Evolutionary conservation across 1,139 yeast species (phyloP), one percentile per base, ranked within the genome.

Genomic region (Debaryomycetaceae sp.): DNA sequence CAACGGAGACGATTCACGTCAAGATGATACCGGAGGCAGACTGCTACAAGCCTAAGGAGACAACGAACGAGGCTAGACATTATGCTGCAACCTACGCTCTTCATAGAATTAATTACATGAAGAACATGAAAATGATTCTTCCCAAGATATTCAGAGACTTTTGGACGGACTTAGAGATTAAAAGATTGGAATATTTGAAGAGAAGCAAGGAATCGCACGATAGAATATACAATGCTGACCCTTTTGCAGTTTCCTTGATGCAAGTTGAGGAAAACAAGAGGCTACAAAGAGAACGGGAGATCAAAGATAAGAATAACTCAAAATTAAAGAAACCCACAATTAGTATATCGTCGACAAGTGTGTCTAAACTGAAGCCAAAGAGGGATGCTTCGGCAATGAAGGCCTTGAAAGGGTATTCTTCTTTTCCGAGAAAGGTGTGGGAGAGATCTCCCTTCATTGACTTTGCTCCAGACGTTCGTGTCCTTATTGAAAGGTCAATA

Each of bases 31-130:
- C 95, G 5, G 87, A 88, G 43, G 53, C 45, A 45, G 72, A 70
- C 22, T 50, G 73, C 6, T 73, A 82, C 17, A 62, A 66, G n/a
- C 83, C 89, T 0, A 87, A 85, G 55, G 85, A 79, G 43, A 88
- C 97, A 0, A 78, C 95, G 6, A 72, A 89, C 37, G 98, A 91
- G 56, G 97, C 98, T 2, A 76, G 97, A 42, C 96, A 91, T 60
- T 78, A 78, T 58, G 89, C 91, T 1, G 97, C 99, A 0, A 91
- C 97, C 0, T 88, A 85, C 56, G 91, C 93, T 0, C 63, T 93
- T 49, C 91, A 83, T 59, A 72, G 97, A 30, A 76, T 93, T 13
- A 85, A 91, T 34, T 87, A 82, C 49, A 83, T 84, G 53, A 89
- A 90, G 54, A 90, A 88, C 58, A 66, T 91, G 67, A 88, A 87